Conservation (phyloP, 352 stramenopile genomes). For the Blastocystis sp. region DNA sequence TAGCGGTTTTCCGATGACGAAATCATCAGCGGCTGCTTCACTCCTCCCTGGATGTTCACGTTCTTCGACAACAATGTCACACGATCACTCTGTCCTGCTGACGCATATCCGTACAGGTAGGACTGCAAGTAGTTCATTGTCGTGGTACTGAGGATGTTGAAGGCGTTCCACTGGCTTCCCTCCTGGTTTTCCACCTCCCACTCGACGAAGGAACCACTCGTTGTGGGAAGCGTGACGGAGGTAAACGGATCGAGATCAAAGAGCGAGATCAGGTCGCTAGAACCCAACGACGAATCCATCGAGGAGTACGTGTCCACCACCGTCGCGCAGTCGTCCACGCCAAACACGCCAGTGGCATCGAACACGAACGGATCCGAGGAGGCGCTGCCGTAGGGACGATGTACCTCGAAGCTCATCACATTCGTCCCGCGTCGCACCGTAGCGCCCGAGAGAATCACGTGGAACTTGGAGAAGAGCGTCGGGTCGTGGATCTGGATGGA, state of each 20-base stretch:
- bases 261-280: not conserved
- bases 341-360: slow-evolving; percentile 4
- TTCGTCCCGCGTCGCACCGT: not conserved
- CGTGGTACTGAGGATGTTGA: not conserved
- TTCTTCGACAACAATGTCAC: no score
- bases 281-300: not conserved
- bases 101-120: no score
- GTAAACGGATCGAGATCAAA: not conserved
- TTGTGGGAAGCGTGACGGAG: not conserved
- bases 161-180: not conserved
- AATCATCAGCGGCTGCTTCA: no score
- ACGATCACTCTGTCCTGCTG: no score
- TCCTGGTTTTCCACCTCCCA: slow-evolving; percentile 3
- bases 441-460: not conserved
- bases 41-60: no score
- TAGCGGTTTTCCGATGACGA: no score
- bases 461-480: not conserved
- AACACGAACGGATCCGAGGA: not conserved
- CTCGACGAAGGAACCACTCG: not conserved
- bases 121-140: not conserved
- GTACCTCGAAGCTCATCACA: slow-evolving; percentile 9
- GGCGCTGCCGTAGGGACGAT: not conserved
- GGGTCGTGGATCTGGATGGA: not conserved
- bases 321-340: not conserved
- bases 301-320: not conserved